phyloP scores from a whole-genome alignment of 805 yeast genomes.

The Wickerhamomyces subpelliculosus region DNA sequence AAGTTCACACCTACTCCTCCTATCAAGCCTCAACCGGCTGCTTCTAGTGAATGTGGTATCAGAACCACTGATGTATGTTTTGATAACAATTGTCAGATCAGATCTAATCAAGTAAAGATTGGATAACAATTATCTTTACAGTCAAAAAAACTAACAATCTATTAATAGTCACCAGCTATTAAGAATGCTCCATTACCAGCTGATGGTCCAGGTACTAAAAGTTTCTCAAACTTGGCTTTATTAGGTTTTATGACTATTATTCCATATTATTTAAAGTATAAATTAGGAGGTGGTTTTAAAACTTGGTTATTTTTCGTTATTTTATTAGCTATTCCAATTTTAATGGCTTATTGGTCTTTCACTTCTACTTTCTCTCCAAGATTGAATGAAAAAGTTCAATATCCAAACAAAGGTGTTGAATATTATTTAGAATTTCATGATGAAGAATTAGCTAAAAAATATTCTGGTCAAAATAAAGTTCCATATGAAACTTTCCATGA shows the following conservation, averaged over 20 bases:
- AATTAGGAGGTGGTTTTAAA: conserved; percentile 63
- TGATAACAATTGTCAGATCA: neutral
- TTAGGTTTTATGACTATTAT: conserved; percentile 41
- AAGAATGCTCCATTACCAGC: conserved; percentile 86
- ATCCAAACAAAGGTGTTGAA: conserved; percentile 74
- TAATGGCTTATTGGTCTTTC: conserved; percentile 79
- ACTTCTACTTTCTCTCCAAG: conserved; percentile 75
- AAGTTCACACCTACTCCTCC: conserved; percentile 58
- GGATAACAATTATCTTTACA: too few relatives aligned
- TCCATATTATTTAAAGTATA: conserved; percentile 58
- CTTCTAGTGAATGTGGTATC: conserved; percentile 41
- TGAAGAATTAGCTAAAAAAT: conserved; percentile 57
- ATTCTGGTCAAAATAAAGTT: conserved; percentile 67
- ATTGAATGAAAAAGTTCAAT: conserved; percentile 64
- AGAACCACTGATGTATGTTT: conserved; percentile 19
- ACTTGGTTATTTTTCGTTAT: conserved; percentile 56
- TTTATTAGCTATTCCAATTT: conserved; percentile 56
- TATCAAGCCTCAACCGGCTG: conserved; percentile 35
- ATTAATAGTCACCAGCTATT: conserved; percentile 52
- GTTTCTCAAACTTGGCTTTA: conserved; percentile 59
- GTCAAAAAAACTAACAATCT: conserved; percentile 5
- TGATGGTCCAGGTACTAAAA: conserved; percentile 81
- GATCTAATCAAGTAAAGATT: neutral
- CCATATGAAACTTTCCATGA: conserved; percentile 93
- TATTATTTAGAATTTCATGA: conserved; percentile 79